Percentiles rank a stretch among this genome's conserved stretches.
These are phyloP conservation scores for Discostella stelligera DNA, from an alignment of 352 stramenopile genomes.

Conservation along the genomic window DNA sequence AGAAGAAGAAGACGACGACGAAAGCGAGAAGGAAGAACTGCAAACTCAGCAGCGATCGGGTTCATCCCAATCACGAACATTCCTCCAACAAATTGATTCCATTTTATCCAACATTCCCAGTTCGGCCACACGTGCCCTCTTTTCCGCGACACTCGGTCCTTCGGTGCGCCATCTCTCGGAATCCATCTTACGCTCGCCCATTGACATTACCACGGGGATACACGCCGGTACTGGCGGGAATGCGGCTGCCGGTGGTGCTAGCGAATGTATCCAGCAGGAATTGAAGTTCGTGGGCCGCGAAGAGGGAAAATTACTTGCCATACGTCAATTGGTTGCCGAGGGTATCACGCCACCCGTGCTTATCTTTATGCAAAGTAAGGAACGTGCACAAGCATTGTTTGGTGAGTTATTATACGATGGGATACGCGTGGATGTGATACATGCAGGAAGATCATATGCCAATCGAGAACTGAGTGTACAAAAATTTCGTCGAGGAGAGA, in stretches of 20 bases:
- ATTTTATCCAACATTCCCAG: constrained; percentile 91
- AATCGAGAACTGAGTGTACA: constrained; percentile 92
- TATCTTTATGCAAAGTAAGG: constrained; percentile 98
- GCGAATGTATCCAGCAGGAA: constrained; percentile 74
- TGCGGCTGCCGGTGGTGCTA: constrained; percentile 56
- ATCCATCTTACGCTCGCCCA: constrained; percentile 93
- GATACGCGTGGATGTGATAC: constrained; percentile 97
- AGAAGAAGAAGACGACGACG: constrained; percentile 43
- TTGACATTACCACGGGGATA: constrained; percentile 92
- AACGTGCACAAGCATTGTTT: constrained; percentile 96
- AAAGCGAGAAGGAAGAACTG: constrained; percentile 22
- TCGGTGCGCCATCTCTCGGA: constrained; percentile 93
- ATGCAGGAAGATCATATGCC: constrained; percentile 90
- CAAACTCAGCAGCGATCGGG: constrained; percentile 44
- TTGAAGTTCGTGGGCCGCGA: constrained; percentile 99
- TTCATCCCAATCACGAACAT: constrained; percentile 77
- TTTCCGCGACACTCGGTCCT: constrained; percentile 94
- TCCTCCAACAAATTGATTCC: constrained; percentile 96
- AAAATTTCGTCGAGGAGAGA: constrained; percentile 93
- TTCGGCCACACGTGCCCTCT: constrained; percentile 91
- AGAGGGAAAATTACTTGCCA: constrained; percentile 97
- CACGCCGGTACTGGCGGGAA: constrained; percentile 45
- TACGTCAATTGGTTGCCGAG: constrained; percentile 80
- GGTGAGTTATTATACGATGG: constrained; percentile 97
- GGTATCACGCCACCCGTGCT: constrained; percentile 94